Evolutionary conservation across 2,329 filamentous ascomycete genomes (phyloP).

Genomic region (Arthrobotrys iridis): DNA sequence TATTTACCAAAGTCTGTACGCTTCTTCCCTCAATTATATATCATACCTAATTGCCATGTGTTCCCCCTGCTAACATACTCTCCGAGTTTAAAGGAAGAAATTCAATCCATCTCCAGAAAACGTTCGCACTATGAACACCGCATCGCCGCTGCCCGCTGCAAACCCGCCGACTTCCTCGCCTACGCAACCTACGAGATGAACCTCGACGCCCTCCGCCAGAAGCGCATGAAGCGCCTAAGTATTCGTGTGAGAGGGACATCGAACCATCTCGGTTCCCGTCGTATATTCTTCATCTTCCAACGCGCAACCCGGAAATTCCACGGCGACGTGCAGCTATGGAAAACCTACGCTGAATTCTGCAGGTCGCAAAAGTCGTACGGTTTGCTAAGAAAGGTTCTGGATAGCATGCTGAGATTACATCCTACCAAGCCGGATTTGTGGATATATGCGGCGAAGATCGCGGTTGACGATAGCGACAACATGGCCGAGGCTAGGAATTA

Average conservation of each 20-base stretch:
- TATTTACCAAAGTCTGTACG: conserved; percentile 77
- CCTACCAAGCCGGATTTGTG: conserved; percentile 84
- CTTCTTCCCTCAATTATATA: conserved; percentile 5
- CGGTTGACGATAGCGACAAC: conserved; percentile 81
- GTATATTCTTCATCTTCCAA: conserved; percentile 89
- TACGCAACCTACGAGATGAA: conserved; percentile 79
- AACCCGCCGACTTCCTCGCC: conserved; percentile 79
- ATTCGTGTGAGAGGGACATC: conserved; percentile 70
- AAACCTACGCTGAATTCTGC: conserved; percentile 86
- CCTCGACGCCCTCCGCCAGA: conserved; percentile 79
- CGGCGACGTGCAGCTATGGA: conserved; percentile 83
- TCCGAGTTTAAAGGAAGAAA: conserved; percentile 74
- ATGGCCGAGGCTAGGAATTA: conserved; percentile 85
- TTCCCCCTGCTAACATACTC: background rate
- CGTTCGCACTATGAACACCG: conserved; percentile 93
- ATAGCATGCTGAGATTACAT: conserved; percentile 80
- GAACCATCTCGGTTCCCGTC: conserved; percentile 77
- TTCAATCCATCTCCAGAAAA: conserved; percentile 85
- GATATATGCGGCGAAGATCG: conserved; percentile 81
- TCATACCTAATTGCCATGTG: conserved; percentile 36
- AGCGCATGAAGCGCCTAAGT: conserved; percentile 82
- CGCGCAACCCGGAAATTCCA: conserved; percentile 85
- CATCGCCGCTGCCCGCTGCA: conserved; percentile 81
- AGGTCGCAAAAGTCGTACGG: conserved; percentile 74
- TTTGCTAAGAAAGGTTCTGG: conserved; percentile 73